phyloP scores from a whole-genome alignment of 2,329 filamentous ascomycete species.

The Dendrostoma leiphaemia region DNA sequence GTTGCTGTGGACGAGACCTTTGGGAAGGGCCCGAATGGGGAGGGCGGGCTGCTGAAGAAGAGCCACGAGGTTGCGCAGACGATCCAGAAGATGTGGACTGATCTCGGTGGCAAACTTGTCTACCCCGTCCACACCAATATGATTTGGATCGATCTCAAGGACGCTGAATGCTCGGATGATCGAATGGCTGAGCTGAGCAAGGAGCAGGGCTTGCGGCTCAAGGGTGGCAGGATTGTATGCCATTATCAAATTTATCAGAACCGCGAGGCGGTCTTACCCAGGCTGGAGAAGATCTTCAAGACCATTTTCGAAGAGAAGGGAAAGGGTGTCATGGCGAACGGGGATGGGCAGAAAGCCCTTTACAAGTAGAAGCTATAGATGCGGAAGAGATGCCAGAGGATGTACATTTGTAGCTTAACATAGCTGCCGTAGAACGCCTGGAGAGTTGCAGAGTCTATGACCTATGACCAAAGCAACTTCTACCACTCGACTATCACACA shows the following conservation, averaged over 20 bases:
- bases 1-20: constrained; percentile 82
- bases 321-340: constrained; percentile 13
- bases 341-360: not conserved
- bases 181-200: constrained; percentile 38
- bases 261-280: constrained; percentile 56
- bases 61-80: constrained; percentile 62
- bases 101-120: constrained; percentile 64
- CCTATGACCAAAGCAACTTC: too few relatives aligned
- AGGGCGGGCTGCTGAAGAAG: constrained; percentile 59
- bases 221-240: constrained; percentile 42
- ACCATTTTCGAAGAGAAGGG: constrained; percentile 27
- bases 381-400: not conserved
- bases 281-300: constrained; percentile 55
- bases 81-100: constrained; percentile 63
- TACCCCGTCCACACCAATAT: constrained; percentile 86
- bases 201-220: constrained; percentile 41
- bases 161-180: constrained; percentile 44
- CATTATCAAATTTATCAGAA: constrained; percentile 62
- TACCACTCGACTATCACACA: too few relatives aligned
- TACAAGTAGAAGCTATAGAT: constrained; percentile 2
- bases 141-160: constrained; percentile 77
- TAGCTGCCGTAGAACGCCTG: too few relatives aligned
- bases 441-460: too few relatives aligned
- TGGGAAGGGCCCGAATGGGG: constrained; percentile 51
- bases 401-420: too few relatives aligned